Percentiles rank a stretch among this genome's conserved stretches.
These are phyloP conservation scores for Meripilus lineatus DNA, from an alignment of 1,284 basidiomycete species.

Conservation along the genomic window DNA sequence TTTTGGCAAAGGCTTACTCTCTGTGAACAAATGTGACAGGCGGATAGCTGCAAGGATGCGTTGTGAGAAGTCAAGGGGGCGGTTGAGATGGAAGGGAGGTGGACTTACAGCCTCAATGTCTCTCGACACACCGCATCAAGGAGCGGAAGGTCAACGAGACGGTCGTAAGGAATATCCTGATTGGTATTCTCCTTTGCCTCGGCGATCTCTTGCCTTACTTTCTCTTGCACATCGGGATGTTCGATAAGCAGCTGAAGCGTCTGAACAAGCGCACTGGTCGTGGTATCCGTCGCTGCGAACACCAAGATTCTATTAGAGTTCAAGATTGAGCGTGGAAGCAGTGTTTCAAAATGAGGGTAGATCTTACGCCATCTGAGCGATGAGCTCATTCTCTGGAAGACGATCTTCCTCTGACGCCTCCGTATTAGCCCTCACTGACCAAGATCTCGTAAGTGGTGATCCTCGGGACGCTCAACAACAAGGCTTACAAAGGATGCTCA, in stretches of 20 bases:
- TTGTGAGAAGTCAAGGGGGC: background rate
- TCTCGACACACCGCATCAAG: constrained; percentile 21
- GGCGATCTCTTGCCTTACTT: constrained; percentile 15
- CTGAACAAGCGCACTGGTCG: constrained; percentile 14
- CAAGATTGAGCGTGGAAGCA: background rate
- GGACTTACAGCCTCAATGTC: constrained; percentile 18
- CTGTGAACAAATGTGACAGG: constrained; percentile 9
- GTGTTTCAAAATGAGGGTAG: background rate
- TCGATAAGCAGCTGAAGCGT: constrained; percentile 14
- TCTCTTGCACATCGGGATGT: constrained; percentile 17
- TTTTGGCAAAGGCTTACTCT: constrained; percentile 8
- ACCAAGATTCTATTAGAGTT: constrained; percentile 9
- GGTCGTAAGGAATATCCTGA: constrained; percentile 14
- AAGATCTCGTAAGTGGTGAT: background rate
- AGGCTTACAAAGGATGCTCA: constrained; percentile 36
- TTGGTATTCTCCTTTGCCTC: constrained; percentile 6
- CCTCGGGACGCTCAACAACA: background rate
- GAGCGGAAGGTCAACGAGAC: constrained; percentile 18
- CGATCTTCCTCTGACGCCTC: constrained; percentile 17
- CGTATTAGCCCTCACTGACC: constrained; percentile 22
- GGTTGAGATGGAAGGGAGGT: background rate
- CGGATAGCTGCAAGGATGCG: constrained; percentile 2
- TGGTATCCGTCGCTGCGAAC: constrained; percentile 18
- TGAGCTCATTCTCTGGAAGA: constrained; percentile 18
- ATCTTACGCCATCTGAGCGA: constrained; percentile 22